These are phyloP conservation scores for Cyclocybe aegerita DNA, from an alignment of 768 basidiomycete species.

Conservation along the genomic window DNA sequence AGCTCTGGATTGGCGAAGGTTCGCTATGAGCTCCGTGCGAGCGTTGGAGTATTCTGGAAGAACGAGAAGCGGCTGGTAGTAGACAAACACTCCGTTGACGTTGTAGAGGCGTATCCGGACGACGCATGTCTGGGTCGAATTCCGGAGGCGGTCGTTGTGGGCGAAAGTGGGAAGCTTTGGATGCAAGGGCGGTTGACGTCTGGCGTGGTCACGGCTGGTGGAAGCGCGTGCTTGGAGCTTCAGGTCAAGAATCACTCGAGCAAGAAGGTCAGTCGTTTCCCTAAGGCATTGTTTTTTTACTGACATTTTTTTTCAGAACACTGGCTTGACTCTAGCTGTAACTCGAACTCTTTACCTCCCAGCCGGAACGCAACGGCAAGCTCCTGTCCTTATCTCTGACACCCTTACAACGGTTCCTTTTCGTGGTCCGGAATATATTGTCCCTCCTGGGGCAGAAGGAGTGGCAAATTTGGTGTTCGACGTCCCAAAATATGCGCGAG, in stretches of 20 bases:
- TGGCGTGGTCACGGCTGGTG: conserved; percentile 63
- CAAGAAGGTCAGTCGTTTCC: conserved; percentile 58
- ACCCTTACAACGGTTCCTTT: conserved; percentile 68
- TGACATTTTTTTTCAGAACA: conserved; percentile 47
- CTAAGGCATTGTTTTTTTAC: background rate
- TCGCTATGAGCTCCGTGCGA: conserved; percentile 72
- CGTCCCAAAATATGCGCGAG: conserved; percentile 65
- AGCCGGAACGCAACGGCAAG: conserved; percentile 39
- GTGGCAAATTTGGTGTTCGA: conserved; percentile 80
- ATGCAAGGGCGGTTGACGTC: conserved; percentile 67
- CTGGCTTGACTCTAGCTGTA: conserved; percentile 61
- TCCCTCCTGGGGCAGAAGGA: conserved; percentile 73
- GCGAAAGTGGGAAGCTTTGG: conserved; percentile 81
- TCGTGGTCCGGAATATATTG: conserved; percentile 71
- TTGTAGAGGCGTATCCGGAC: conserved; percentile 54
- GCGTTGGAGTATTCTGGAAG: conserved; percentile 73
- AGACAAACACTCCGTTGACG: conserved; percentile 57
- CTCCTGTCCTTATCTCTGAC: conserved; percentile 59
- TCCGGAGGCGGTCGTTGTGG: conserved; percentile 61
- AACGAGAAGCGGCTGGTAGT: conserved; percentile 70
- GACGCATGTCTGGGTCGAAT: conserved; percentile 36
- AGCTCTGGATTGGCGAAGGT: conserved; percentile 67
- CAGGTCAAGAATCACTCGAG: conserved; percentile 81
- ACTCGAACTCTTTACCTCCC: conserved; percentile 61
- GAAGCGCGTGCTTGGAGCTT: conserved; percentile 70